phyloP scores from a whole-genome alignment of 2,329 filamentous ascomycete species.

The Fusarium sp. region DNA sequence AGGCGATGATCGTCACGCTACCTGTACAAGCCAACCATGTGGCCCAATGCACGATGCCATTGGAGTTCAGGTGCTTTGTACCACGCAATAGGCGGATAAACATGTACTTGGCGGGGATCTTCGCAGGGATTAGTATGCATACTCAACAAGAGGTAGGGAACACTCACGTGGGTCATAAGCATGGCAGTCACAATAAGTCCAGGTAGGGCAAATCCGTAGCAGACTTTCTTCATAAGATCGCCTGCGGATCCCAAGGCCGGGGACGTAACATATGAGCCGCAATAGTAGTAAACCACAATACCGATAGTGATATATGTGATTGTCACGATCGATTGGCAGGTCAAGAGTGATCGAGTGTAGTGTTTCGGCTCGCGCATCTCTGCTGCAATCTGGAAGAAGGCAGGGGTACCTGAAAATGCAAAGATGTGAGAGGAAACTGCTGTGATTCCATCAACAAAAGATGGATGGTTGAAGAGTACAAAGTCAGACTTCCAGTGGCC shows the following conservation, averaged over 20 bases:
- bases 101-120: conserved; percentile 39
- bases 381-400: conserved; percentile 52
- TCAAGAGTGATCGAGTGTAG: conserved; percentile 35
- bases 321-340: conserved; percentile 49
- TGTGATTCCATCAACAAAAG: conserved; percentile 52
- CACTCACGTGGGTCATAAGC: conserved; percentile 49
- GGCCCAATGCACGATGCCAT: conserved; percentile 51
- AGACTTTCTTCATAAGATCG: conserved; percentile 58
- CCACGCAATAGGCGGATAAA: conserved; percentile 45
- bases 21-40: conserved; percentile 52
- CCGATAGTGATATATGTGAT: conserved; percentile 53
- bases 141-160: rapidly evolving
- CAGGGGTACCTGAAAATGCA: conserved; percentile 55
- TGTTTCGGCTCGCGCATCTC: conserved; percentile 53
- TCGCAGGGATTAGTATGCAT: neutral
- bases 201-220: conserved; percentile 56
- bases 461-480: conserved; percentile 50
- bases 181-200: conserved; percentile 48
- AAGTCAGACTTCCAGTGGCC: conserved; percentile 51
- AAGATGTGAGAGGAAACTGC: conserved; percentile 54
- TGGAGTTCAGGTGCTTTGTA: conserved; percentile 51
- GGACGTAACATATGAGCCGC: conserved; percentile 62
- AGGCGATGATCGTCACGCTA: conserved; percentile 45
- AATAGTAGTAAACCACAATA: conserved; percentile 62
- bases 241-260: conserved; percentile 64